Percentiles rank a stretch among this genome's conserved stretches.
phyloP scores from a whole-genome alignment of 1,284 basidiomycete genomes.

The Volvariella surrecta region DNA sequence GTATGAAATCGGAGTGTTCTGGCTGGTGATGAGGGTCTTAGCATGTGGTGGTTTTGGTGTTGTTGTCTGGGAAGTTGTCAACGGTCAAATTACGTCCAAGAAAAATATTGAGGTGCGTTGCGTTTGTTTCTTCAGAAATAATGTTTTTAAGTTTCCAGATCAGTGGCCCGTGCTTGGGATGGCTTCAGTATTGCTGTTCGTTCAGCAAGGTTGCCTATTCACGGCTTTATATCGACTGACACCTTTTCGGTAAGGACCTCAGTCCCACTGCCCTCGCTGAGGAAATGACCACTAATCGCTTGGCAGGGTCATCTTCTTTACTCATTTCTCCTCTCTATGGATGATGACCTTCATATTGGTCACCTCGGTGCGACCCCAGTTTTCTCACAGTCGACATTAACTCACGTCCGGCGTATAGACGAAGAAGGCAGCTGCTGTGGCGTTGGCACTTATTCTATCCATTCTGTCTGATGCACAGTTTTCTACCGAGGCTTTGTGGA shows the following conservation, averaged over 20 bases:
- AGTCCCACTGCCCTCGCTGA: neutral
- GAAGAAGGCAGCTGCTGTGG: slow-evolving; percentile 36
- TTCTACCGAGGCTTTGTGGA: slow-evolving; percentile 33
- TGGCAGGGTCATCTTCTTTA: slow-evolving; percentile 53
- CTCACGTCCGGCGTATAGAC: slow-evolving; percentile 7
- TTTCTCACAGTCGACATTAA: slow-evolving; percentile 1
- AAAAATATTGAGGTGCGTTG: slow-evolving; percentile 51
- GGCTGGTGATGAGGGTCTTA: slow-evolving; percentile 62
- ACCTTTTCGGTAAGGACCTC: slow-evolving; percentile 43
- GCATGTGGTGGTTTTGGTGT: slow-evolving; percentile 55
- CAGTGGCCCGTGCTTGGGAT: slow-evolving; percentile 65
- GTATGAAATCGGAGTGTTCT: slow-evolving; percentile 61
- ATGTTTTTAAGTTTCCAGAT: slow-evolving; percentile 5
- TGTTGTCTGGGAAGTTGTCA: slow-evolving; percentile 46
- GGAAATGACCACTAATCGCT: neutral
- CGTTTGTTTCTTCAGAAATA: slow-evolving; percentile 9
- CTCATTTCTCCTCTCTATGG: slow-evolving; percentile 61
- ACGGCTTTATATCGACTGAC: slow-evolving; percentile 59
- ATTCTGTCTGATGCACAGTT: slow-evolving; percentile 47
- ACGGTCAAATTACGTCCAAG: slow-evolving; percentile 41
- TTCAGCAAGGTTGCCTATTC: slow-evolving; percentile 55
- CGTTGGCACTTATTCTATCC: slow-evolving; percentile 35
- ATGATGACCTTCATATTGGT: slow-evolving; percentile 40
- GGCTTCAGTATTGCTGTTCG: slow-evolving; percentile 55
- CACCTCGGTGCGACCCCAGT: slow-evolving; percentile 29